These are phyloP conservation scores for Syzygium malaccense DNA, from an alignment of 441 rosid species.

Conservation along the genomic window DNA sequence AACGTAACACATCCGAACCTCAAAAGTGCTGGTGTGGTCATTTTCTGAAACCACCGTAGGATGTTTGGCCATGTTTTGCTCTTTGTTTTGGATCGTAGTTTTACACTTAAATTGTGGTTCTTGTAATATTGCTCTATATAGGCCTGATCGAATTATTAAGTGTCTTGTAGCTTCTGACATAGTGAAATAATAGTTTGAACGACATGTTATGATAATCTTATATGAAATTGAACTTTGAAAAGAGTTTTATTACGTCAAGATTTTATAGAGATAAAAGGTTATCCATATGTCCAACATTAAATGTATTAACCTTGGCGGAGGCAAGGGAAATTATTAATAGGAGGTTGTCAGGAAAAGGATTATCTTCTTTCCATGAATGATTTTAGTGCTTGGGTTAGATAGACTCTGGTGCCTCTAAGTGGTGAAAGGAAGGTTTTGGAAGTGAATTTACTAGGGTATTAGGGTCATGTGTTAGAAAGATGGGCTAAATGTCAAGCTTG, in stretches of 20 bases:
- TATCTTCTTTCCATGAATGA: not conserved
- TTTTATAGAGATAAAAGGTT: not conserved
- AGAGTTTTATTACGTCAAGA: not conserved
- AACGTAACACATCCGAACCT: not conserved
- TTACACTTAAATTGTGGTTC: not conserved
- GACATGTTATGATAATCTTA: not conserved
- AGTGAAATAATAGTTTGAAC: not conserved
- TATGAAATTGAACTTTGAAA: not conserved
- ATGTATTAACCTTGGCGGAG: not conserved
- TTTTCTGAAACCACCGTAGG: not conserved
- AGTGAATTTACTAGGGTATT: not conserved
- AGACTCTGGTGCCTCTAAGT: not conserved
- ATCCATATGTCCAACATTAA: not conserved
- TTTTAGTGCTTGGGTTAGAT: not conserved
- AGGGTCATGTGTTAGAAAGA: not conserved
- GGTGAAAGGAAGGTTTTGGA: not conserved
- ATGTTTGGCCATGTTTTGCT: not conserved
- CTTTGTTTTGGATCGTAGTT: not conserved
- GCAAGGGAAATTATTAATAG: not conserved
- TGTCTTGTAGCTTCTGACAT: not conserved
- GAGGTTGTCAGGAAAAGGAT: not conserved
- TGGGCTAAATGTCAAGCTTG: not conserved
- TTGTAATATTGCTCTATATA: not conserved
- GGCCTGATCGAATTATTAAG: not conserved
- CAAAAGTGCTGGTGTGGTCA: not conserved